These are phyloP conservation scores for Lizonia empirigonia DNA, from an alignment of 2,329 filamentous ascomycete genomes.

Conservation along the genomic window DNA sequence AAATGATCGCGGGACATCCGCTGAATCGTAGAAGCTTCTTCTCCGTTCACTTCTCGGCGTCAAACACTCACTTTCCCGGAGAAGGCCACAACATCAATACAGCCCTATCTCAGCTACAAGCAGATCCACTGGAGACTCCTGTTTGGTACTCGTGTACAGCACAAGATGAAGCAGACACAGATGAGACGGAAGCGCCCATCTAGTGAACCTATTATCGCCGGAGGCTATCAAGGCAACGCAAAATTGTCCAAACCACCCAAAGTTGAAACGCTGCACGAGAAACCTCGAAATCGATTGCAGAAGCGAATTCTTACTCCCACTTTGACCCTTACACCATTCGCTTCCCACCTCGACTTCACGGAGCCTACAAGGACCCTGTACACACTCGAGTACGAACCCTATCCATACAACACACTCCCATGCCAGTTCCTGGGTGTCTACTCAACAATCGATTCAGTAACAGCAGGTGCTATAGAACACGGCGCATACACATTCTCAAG, in stretches of 20 bases:
- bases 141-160: neutral
- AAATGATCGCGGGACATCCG: neutral
- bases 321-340: neutral
- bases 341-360: neutral
- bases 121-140: too few relatives aligned
- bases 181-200: neutral
- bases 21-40: neutral
- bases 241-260: conserved; percentile 17
- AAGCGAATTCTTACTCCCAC: neutral
- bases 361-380: conserved; percentile 7
- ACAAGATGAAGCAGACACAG: neutral
- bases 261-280: conserved; percentile 4
- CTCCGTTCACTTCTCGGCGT: neutral
- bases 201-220: conserved; percentile 2
- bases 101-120: too few relatives aligned
- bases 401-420: conserved; percentile 27
- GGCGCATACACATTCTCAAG: conserved; percentile 33
- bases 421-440: conserved; percentile 30
- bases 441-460: conserved; percentile 28
- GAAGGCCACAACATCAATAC: too few relatives aligned
- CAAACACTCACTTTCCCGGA: neutral
- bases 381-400: conserved; percentile 29
- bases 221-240: conserved; percentile 5
- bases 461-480: conserved; percentile 23
- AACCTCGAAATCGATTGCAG: conserved; percentile 10